Conservation (phyloP, 768 basidiomycete species). For the Suillus lakei region DNA sequence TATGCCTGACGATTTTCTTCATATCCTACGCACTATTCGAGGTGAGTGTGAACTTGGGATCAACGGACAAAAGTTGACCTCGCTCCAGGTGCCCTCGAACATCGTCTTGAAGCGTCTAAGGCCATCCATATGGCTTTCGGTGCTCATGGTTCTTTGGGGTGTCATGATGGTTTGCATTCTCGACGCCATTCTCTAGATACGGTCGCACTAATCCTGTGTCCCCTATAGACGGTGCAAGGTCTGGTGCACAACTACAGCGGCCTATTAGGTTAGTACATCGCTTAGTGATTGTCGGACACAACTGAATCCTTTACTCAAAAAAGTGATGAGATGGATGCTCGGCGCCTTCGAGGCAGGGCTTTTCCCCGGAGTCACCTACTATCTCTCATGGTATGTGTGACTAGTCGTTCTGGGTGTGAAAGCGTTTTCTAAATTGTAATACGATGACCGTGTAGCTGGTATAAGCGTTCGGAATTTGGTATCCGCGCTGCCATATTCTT, state of each 20-base stretch:
- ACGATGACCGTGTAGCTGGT: conserved; percentile 47
- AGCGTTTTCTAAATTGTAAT: conserved; percentile 37
- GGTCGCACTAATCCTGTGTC: conserved; percentile 7
- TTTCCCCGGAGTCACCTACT: conserved; percentile 60
- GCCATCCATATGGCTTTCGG: conserved; percentile 78
- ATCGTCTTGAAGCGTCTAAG: conserved; percentile 73
- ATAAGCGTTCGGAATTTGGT: conserved; percentile 77
- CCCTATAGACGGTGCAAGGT: conserved; percentile 69
- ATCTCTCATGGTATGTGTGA: conserved; percentile 66
- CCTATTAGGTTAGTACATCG: conserved; percentile 55
- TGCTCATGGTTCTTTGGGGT: conserved; percentile 77
- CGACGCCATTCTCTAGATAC: too few species aligned
- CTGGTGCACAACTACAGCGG: conserved; percentile 71
- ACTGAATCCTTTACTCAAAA: conserved; percentile 6
- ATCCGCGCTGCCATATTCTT: conserved; percentile 70
- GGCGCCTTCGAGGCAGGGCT: conserved; percentile 67
- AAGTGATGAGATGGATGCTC: conserved; percentile 74
- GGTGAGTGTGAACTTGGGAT: conserved; percentile 34
- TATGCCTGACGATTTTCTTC: conserved; percentile 65
- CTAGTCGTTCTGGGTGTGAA: neutral
- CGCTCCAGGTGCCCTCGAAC: conserved; percentile 64
- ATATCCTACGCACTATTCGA: conserved; percentile 74
- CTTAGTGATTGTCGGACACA: neutral
- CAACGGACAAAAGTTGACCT: neutral
- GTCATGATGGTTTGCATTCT: conserved; percentile 64